Evolutionary conservation across 108 stramenopile species (phyloP).

Genomic region (Conticribra weissflogii): DNA sequence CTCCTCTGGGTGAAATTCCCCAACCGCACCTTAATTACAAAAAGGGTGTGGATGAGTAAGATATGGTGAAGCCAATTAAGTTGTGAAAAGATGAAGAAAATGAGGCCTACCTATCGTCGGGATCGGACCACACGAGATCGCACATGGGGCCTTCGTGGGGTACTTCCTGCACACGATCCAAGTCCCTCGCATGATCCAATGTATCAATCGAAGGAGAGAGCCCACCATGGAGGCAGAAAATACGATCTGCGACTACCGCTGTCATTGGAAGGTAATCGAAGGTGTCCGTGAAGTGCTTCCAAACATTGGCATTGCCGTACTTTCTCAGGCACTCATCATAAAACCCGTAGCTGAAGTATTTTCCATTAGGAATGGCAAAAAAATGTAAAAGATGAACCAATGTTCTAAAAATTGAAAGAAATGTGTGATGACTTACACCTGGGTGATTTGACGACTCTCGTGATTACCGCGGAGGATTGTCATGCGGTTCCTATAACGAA

Average conservation of each 20-base stretch:
- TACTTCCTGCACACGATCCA: slow-evolving; percentile 98
- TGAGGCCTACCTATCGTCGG: slow-evolving; percentile 88
- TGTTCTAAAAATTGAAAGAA: background rate
- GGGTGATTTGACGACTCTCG: slow-evolving; percentile 97
- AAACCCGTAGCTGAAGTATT: slow-evolving; percentile 79
- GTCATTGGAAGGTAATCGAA: slow-evolving; percentile 96
- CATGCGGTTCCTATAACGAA: slow-evolving; percentile 85
- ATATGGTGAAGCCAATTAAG: background rate
- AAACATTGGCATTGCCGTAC: slow-evolving; percentile 97
- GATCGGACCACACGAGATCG: slow-evolving; percentile 99
- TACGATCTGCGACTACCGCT: slow-evolving; percentile 92
- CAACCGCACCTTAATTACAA: slow-evolving; percentile 58
- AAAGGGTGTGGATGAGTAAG: background rate
- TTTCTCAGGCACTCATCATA: slow-evolving; percentile 99
- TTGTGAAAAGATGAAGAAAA: background rate
- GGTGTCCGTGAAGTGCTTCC: slow-evolving; percentile 97
- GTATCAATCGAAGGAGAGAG: slow-evolving; percentile 92
- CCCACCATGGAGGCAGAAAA: slow-evolving; percentile 96
- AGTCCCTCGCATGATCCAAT: slow-evolving; percentile 89
- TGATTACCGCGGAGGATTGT: slow-evolving; percentile 95
- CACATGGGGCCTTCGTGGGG: slow-evolving; percentile 99
- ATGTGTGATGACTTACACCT: slow-evolving; percentile 76
- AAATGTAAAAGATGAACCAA: background rate
- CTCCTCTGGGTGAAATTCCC: slow-evolving; percentile 90
- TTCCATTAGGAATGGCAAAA: background rate